A percentile compares a stretch with the other conserved stretches of the same genome.
phyloP scores from a whole-genome alignment of 2,329 filamentous ascomycete species.

The Rhexocercosporidium sp. region DNA sequence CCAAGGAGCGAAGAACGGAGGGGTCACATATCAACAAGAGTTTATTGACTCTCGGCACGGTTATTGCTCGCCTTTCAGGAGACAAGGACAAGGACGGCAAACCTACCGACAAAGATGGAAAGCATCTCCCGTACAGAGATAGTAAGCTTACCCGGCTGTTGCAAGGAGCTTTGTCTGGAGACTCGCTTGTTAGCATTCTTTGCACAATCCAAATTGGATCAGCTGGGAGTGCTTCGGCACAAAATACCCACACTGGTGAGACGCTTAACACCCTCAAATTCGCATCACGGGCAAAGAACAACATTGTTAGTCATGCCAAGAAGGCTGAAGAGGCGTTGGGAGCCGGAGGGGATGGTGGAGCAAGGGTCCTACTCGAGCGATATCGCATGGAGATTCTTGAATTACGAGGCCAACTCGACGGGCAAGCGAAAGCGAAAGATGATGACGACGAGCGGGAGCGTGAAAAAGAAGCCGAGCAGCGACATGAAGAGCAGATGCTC shows the following conservation, averaged over 20 bases:
- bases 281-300: constrained; percentile 95
- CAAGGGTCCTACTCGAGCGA: constrained; percentile 85
- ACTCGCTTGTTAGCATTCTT: constrained; percentile 94
- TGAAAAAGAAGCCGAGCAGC: constrained; percentile 80
- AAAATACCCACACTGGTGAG: constrained; percentile 80
- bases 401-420: constrained; percentile 78
- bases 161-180: constrained; percentile 89
- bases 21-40: constrained; percentile 99
- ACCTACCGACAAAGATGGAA: constrained; percentile 77
- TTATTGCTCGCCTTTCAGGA: constrained; percentile 91
- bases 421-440: constrained; percentile 74
- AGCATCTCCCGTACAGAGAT: constrained; percentile 95
- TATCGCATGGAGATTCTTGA: constrained; percentile 93
- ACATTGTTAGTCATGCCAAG: constrained; percentile 96
- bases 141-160: constrained; percentile 94
- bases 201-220: constrained; percentile 94
- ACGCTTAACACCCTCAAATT: constrained; percentile 97
- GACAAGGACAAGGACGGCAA: constrained; percentile 83
- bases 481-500: constrained; percentile 96
- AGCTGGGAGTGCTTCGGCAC: constrained; percentile 70
- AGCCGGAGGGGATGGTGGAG: constrained; percentile 80
- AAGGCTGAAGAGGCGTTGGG: constrained; percentile 88
- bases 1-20: constrained; percentile 91
- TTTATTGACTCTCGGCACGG: constrained; percentile 89
- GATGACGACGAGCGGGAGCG: constrained; percentile 73